Conservation (phyloP, 2,329 filamentous ascomycete species). For the Trichoderma oligosporum region DNA sequence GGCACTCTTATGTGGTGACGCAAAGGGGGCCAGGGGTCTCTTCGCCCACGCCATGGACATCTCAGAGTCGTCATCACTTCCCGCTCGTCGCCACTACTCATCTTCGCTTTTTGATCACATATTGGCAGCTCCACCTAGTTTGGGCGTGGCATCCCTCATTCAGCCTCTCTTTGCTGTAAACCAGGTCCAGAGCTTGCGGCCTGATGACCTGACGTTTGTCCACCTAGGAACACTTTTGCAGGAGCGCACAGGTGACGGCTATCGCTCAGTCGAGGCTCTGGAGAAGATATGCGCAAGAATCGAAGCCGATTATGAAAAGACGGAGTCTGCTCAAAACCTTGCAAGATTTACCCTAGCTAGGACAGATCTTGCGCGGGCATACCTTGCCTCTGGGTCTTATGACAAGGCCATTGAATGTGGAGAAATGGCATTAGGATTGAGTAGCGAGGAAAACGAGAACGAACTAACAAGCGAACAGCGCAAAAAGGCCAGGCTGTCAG, state of each 20-base stretch:
- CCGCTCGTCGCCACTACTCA: slow-evolving; percentile 75
- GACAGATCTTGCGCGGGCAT: slow-evolving; percentile 79
- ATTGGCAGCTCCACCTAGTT: slow-evolving; percentile 50
- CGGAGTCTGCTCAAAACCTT: slow-evolving; percentile 71
- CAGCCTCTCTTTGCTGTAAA: slow-evolving; percentile 85
- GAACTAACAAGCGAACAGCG: slow-evolving; percentile 63
- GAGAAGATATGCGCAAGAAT: slow-evolving; percentile 63
- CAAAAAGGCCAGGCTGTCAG: slow-evolving; percentile 71
- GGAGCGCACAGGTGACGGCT: slow-evolving; percentile 71
- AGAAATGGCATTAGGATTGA: slow-evolving; percentile 74
- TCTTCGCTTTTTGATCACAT: slow-evolving; percentile 80
- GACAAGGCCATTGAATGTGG: slow-evolving; percentile 72
- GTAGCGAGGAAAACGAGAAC: slow-evolving; percentile 64
- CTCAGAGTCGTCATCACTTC: slow-evolving; percentile 68
- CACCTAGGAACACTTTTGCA: slow-evolving; percentile 79
- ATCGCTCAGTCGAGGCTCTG: slow-evolving; percentile 60
- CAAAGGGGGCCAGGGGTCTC: slow-evolving; percentile 72
- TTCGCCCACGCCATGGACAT: slow-evolving; percentile 96
- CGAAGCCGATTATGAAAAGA: slow-evolving; percentile 79
- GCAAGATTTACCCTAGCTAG: slow-evolving; percentile 77
- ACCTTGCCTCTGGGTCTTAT: slow-evolving; percentile 66
- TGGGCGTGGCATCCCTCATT: slow-evolving; percentile 61
- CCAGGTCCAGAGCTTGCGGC: slow-evolving; percentile 70
- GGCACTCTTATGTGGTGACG: slow-evolving; percentile 70
- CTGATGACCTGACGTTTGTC: slow-evolving; percentile 65